Evolutionary conservation across 345 rosid species (phyloP), one percentile per base, ranked within the genome.

Genomic region (Sonneratia alba): DNA sequence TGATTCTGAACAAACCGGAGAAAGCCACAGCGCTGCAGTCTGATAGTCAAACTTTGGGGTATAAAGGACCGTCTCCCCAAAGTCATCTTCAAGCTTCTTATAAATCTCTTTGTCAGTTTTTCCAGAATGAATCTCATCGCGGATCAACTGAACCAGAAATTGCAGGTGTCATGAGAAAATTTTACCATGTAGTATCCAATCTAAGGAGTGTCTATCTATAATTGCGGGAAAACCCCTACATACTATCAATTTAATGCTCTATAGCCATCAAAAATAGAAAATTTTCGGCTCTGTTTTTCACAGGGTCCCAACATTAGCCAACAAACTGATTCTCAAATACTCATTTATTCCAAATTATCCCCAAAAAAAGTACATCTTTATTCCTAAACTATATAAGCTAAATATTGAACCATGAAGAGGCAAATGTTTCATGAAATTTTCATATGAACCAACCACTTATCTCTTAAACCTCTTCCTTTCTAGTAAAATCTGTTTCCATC

Each of bases 41-140:
- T 95, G 97, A 80, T 85, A 7, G 79, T 95, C 99, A 71, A 95
- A 95, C 72, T 92, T 95, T 0, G 97, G 97, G 27, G 99, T 82
- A 59, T 95, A 95, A 69, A 95, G 99, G 67, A 95, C 96, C 0
- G 99, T 92, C 86, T 95, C 99, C 71, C 99, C 99, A 73, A 16
- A 95, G 19, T 95, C 97, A 63, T 90, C 91, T 85, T 92, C 97
- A 6, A 95, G 93, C 85, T 95, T 95, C 76, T 80, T 88, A 80
- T 74, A 95, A n/a, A 95, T 84, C 69, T 95, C 97, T 81, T 89
- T 95, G 87, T 95, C 99, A 27, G 85, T 72, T 79, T 89, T 95
- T 67, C 99, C 97, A 68, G 91, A 66, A 40, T 69, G 87, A 74
- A 95, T 90, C 83, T 95, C 99, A 75, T 95, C 88, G 1, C 97